phyloP scores from a whole-genome alignment of 140 eudicot species.

The Erigeron philadelphicus region DNA sequence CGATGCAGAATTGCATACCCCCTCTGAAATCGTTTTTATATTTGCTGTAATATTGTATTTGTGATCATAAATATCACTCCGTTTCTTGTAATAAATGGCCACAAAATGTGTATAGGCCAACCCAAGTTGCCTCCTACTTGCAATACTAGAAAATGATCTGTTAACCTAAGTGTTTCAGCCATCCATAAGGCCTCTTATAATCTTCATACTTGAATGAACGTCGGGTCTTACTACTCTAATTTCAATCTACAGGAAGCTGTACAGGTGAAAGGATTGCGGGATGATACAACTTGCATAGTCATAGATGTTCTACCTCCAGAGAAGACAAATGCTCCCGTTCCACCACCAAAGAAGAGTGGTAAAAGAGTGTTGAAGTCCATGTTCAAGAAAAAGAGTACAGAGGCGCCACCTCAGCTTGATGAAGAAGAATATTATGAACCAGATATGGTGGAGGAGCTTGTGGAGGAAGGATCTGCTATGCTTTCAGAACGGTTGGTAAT shows the following conservation, averaged over 20 bases:
- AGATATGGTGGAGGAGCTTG: conserved; percentile 76
- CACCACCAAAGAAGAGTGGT: conserved; percentile 71
- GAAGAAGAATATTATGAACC: conserved; percentile 58
- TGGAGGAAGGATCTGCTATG: conserved; percentile 94
- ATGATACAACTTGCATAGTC: conserved; percentile 96
- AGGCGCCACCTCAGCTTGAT: conserved; percentile 50
- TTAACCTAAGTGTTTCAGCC: no score
- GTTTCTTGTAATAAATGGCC: no score
- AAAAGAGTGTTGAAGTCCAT: conserved; percentile 72
- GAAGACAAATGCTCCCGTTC: conserved; percentile 47
- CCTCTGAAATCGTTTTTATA: no score
- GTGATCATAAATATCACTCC: no score
- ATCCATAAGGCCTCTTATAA: no score
- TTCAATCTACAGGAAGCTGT: conserved; percentile 69
- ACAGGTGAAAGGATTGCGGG: conserved; percentile 74
- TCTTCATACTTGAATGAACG: background rate
- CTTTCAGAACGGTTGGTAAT: conserved; percentile 73
- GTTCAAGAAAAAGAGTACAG: conserved; percentile 68
- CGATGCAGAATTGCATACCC: no score
- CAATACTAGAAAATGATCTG: no score
- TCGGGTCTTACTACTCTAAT: conserved; percentile 1
- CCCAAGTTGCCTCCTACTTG: no score
- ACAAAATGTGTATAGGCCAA: no score
- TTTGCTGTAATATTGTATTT: no score
- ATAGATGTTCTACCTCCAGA: conserved; percentile 71